Percentiles rank a stretch among this genome's conserved stretches.
Evolutionary conservation across 2,329 filamentous ascomycete species (phyloP).

Genomic region (Alternaria longipes): DNA sequence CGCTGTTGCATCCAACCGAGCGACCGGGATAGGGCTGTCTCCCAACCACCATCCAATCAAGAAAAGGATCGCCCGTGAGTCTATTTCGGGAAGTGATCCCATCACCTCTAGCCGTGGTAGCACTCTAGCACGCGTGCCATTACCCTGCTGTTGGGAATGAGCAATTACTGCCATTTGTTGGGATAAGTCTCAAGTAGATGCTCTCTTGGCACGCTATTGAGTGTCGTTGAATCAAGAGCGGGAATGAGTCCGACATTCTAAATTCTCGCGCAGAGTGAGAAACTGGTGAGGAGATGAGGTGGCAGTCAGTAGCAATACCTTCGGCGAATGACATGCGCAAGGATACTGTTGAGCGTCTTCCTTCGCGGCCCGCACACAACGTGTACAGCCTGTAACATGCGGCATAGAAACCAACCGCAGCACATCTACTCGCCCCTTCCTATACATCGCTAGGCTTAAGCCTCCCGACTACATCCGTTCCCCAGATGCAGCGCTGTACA

Average conservation of each 20-base stretch:
- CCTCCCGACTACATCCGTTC: neutral
- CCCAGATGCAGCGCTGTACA: constrained; percentile 1
- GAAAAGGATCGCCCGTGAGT: constrained; percentile 28
- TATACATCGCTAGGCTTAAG: neutral
- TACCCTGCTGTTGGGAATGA: constrained; percentile 17
- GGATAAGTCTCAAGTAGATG: constrained; percentile 15
- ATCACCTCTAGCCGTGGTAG: constrained; percentile 14
- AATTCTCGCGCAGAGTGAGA: constrained; percentile 1
- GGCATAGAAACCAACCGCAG: neutral
- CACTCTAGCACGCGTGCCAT: constrained; percentile 12
- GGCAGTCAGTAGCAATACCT: neutral
- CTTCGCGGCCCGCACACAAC: constrained; percentile 2
- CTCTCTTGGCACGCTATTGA: constrained; percentile 15
- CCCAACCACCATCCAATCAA: constrained; percentile 25
- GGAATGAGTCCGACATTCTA: neutral
- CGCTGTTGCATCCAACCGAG: constrained; percentile 40
- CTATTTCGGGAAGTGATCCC: constrained; percentile 25
- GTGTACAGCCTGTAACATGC: constrained; percentile 5
- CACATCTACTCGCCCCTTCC: neutral
- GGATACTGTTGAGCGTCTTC: neutral
- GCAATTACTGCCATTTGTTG: constrained; percentile 13
- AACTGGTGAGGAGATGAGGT: neutral
- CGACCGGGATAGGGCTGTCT: constrained; percentile 34
- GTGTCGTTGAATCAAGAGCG: neutral
- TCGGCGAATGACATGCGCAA: neutral